Base-by-base conservation (phyloP, 2,329 filamentous ascomycete genomes). In the Rhynchosporium graminicola region DNA sequence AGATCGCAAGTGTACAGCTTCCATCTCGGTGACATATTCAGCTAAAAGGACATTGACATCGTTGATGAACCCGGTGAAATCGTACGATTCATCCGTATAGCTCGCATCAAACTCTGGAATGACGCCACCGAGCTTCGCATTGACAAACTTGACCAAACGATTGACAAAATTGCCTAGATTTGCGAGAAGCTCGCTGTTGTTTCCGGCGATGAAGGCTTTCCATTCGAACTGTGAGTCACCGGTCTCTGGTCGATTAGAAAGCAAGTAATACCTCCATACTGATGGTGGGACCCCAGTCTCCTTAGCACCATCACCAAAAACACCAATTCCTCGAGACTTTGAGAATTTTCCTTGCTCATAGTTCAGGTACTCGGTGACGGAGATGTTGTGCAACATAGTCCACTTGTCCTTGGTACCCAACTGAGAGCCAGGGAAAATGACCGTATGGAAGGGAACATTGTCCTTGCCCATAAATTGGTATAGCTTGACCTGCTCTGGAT, bases 381-480 rank as follows among this genome's bases (percentile, higher is more conserved):
- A 95, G 57, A 97, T 83, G 72, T 92, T 90, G 77, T 96, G 87
- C 40, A 96, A 84, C 84, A 89, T 91, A 55, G 92, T 97, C 93
- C 93, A 97, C 66, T 88, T 87, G 70, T 96, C 88, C 50, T 83
- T 81, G 0, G 92, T 94, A 62, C 93, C 93, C 10, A 97, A 82
- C 75, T 97, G 90, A 47, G 88, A 92, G 36, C 85, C 90, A 1
- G 94, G 94, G 81, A 96, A 97, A 73, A 96, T 92, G 72, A 97
- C 90, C 50, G 89, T 90, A 79, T 97, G 92, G 81, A 94, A 95
- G 63, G 78, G 78, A 20, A 80, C 90, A 69, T 94, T 93, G 76
- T 94, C 90, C 76, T 97, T 97, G 78, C 93, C 93, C 70, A 97
- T 91, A 81, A 97, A 96, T 78, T 97, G 93, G 76, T 95, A 97